A percentile compares a stretch with the other conserved stretches of the same genome.
Conservation (phyloP, 2,329 filamentous ascomycete species). For the Thelonectria blattea region DNA sequence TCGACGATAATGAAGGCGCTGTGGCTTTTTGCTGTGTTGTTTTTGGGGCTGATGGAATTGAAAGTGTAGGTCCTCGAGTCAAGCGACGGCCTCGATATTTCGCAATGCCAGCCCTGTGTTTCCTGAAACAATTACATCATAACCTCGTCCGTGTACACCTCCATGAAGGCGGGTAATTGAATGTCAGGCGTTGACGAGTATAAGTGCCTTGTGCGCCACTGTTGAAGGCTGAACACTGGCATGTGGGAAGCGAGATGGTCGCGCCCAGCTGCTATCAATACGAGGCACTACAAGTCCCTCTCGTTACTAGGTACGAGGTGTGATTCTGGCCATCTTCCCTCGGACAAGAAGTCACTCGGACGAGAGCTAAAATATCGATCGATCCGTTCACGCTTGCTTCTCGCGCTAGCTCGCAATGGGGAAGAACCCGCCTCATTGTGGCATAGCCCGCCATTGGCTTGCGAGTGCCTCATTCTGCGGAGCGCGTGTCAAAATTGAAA, state of each 20-base stretch:
- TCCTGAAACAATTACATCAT: neutral
- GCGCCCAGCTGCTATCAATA: too few relatives aligned
- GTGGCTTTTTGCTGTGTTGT: neutral
- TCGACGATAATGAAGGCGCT: neutral
- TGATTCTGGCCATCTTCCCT: too few relatives aligned
- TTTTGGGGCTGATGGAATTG: neutral
- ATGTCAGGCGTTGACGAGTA: too few relatives aligned
- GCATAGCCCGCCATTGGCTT: neutral
- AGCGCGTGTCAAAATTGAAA: neutral
- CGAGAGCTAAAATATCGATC: neutral
- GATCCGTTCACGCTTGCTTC: constrained; percentile 1
- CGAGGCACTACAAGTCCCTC: too few relatives aligned
- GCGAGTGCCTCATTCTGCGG: neutral
- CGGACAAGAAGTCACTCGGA: neutral
- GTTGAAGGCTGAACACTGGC: too few relatives aligned
- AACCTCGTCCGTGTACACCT: neutral
- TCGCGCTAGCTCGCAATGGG: neutral
- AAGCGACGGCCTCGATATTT: neutral
- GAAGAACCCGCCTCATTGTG: neutral
- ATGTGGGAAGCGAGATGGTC: too few relatives aligned
- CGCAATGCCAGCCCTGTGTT: neutral
- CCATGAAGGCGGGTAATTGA: neutral
- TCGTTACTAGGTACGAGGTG: too few relatives aligned
- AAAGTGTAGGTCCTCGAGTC: constrained; percentile 4
- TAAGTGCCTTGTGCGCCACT: too few relatives aligned